Evolutionary conservation across 116 monocot genomes (phyloP), one percentile per base, ranked within the genome.

Genomic region (Trichopus zeylanicus): DNA sequence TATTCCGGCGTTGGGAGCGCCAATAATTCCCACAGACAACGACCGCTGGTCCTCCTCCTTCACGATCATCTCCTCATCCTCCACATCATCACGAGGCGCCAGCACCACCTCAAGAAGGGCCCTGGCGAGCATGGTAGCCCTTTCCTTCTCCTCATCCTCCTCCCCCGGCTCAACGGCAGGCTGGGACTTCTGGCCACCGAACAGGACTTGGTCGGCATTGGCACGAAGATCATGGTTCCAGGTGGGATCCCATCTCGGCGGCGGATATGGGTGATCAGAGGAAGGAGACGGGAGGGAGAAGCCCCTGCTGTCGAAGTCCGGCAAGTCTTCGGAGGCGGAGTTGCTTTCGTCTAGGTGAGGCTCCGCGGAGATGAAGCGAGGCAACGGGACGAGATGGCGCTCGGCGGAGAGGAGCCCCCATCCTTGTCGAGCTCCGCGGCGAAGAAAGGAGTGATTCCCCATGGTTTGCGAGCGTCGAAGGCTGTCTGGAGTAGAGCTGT

Each of bases 1-100:
- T 61, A 91, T 98, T 19, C 97, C 91, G 11, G 97, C 91, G 65
- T 98, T 98, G 4, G 97, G 97, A 12, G 97, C 91, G 18, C 97
- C 97, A 27, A 98, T 73, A 26, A 98, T 84, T 35, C 97, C 91
- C 2, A 98, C 91, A 2, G 79, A 73, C 1, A 98, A 85, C 23
- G 91, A 98, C 59, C 29, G 57, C 70, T 98, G 97, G 18, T 98
- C 91, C 62, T 98, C 97, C 68, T 70, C 67, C 71, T 70, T 82
- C 48, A 74, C 81, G 11, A 26, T 51, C 57, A 32, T 51, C 4
- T 60, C 66, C 3, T 67, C 78, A 27, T 87, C 91, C 26, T 80
- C 87, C 5, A 23, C 69, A 6, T 84, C 81, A 32, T 94, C 94
- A 11, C 82, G 80, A 39, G 79, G 68, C 63, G 66, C 58, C 29